Percentiles rank a stretch among this genome's conserved stretches.
Conservation (phyloP, 495 filamentous ascomycete species). For the Penicillium maclennaniae region DNA sequence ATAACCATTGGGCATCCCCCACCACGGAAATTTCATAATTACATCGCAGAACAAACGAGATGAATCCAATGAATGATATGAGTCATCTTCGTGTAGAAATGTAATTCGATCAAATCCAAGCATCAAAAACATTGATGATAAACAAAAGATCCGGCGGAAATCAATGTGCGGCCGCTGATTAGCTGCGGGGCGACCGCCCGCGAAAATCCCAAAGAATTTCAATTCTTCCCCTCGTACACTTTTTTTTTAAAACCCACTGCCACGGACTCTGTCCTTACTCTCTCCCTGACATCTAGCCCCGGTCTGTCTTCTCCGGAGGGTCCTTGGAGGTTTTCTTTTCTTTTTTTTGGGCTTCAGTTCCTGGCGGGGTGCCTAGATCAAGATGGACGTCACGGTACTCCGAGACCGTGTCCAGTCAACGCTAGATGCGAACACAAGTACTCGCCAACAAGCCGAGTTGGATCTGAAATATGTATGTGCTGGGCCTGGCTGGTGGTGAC, state of each 20-base stretch:
- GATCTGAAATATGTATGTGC: constrained; percentile 86
- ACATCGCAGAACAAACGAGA: background rate
- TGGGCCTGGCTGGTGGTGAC: constrained; percentile 15
- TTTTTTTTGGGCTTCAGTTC: constrained; percentile 25
- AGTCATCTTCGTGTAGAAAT: background rate
- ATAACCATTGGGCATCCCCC: constrained; percentile 3
- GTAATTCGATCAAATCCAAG: too few relatives aligned
- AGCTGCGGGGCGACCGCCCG: constrained; percentile 42
- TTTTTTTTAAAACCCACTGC: constrained; percentile 12
- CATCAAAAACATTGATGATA: background rate
- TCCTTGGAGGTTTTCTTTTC: constrained; percentile 15
- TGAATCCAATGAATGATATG: background rate
- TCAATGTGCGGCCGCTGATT: constrained; percentile 40
- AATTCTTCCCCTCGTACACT: constrained; percentile 17
- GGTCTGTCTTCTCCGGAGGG: constrained; percentile 16
- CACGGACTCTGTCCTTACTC: background rate
- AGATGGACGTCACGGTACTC: constrained; percentile 85
- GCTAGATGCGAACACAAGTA: constrained; percentile 79
- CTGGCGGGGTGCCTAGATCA: constrained; percentile 36
- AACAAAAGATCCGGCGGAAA: constrained; percentile 4
- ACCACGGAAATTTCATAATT: background rate
- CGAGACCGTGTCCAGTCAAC: constrained; percentile 85
- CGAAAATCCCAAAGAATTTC: constrained; percentile 38
- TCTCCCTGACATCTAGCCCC: constrained; percentile 7
- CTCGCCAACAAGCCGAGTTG: constrained; percentile 79